Evolutionary conservation across 2,329 filamentous ascomycete genomes (phyloP), one percentile per base, ranked within the genome.

Genomic region (Amauroascus niger): DNA sequence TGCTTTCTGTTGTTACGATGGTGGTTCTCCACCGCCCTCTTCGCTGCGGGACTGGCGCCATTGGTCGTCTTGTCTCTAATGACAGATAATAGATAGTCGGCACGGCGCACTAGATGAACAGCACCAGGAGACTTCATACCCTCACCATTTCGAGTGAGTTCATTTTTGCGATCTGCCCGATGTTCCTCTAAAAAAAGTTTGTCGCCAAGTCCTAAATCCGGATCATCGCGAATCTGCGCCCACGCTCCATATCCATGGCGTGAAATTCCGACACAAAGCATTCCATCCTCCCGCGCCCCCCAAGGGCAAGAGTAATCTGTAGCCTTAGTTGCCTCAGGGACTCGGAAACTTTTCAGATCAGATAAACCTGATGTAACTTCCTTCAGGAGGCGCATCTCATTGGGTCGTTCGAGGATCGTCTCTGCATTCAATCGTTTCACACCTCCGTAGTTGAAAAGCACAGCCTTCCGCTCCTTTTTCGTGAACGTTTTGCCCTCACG

Each of bases 101-200:
- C 87, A 55, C 93, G 86, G 46, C 93, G 88, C 52, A 97, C 91
- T 43, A 98, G 82, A 67, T 98, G 93, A 26, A 98, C 93, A 20
- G 93, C 91, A n/a, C 93, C 93, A 3, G 93, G 93, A 2, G 91
- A 95, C 64, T 95, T 94, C 33, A 71, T 73, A 3, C 54, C 51
- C 33, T 58, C 56, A 18, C 54, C 54, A 24, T 87, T 87, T 16
- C 77, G 77, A 63, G 82, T 82, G 58, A 80, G 73, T 69, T 96
- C 89, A 63, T 93, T 90, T 68, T 97, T 97, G 73, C 94, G 93
- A 68, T 95, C 93, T 16, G 97, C 91, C n/a, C 91, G 86, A 68
- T 97, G 90, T 69, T 98, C 94, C 67, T 98, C 93, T 1, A 98
- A 74, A 73, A 95, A 98, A 67, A 97, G 87, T 65, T 96, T 97